Evolutionary conservation across 371 early-diverging fungal species (phyloP).

Genomic region (Capniomyces stellatus): DNA sequence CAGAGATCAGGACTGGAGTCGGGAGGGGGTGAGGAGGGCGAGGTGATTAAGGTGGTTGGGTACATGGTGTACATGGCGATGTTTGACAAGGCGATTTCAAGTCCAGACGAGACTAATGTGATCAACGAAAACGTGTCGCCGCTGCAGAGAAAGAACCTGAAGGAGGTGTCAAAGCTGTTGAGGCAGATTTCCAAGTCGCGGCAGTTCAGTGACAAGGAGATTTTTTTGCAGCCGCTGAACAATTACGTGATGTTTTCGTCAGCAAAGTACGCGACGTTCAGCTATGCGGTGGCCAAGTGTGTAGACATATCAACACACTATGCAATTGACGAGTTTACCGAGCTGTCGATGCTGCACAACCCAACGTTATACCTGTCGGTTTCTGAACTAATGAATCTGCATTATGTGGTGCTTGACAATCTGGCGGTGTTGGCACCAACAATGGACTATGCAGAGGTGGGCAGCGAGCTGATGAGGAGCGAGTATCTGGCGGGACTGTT

Average conservation of each 20-base stretch:
- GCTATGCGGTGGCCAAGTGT: conserved; percentile 55
- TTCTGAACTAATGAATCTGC: conserved; percentile 73
- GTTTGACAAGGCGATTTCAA: conserved; percentile 94
- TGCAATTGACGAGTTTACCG: conserved; percentile 74
- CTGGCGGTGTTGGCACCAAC: conserved; percentile 32
- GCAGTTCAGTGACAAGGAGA: conserved; percentile 47
- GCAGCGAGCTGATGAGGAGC: no score
- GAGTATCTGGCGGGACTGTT: no score
- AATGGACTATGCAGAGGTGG: conserved; percentile 10
- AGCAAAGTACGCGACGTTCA: conserved; percentile 56
- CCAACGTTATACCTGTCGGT: conserved; percentile 79
- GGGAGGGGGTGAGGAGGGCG: conserved; percentile 52
- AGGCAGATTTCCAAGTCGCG: conserved; percentile 76
- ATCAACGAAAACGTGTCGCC: conserved; percentile 64
- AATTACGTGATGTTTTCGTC: conserved; percentile 57
- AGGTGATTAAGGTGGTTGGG: conserved; percentile 70
- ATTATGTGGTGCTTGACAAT: conserved; percentile 56
- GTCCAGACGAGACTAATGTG: conserved; percentile 92
- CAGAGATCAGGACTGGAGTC: no score
- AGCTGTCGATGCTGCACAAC: conserved; percentile 63
- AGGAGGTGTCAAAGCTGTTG: conserved; percentile 85
- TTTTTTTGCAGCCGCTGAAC: conserved; percentile 57
- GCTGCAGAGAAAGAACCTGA: conserved; percentile 84
- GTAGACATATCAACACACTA: conserved; percentile 73
- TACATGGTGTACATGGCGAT: conserved; percentile 92